phyloP scores from a whole-genome alignment of 177 flowering plant genomes.

The Vitis hybrid region DNA sequence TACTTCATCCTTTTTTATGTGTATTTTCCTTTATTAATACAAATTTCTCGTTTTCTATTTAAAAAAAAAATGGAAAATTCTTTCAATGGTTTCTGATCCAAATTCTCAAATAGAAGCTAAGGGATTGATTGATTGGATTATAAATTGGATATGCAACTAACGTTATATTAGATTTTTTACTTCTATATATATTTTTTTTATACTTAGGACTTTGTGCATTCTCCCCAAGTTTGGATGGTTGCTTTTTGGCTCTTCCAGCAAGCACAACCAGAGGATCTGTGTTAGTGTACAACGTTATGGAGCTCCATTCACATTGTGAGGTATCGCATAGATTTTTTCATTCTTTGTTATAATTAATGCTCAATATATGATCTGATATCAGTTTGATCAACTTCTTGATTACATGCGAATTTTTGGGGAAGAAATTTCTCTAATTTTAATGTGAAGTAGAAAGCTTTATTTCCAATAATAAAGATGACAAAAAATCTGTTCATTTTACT shows the following conservation, averaged over 20 bases:
- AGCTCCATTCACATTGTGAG: constrained; percentile 84
- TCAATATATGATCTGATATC: neutral
- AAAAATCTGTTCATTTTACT: neutral
- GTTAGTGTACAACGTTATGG: constrained; percentile 83
- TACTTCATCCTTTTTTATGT: too few relatives aligned
- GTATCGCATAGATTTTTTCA: constrained; percentile 27
- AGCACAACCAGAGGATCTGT: constrained; percentile 75
- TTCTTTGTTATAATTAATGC: neutral
- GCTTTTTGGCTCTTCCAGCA: constrained; percentile 93
- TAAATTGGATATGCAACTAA: neutral
- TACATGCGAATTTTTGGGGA: neutral
- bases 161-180: neutral
- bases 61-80: too few relatives aligned
- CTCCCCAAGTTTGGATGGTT: constrained; percentile 72
- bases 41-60: too few relatives aligned
- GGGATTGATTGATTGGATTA: neutral
- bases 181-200: neutral
- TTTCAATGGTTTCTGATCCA: neutral
- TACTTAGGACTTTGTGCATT: constrained; percentile 83
- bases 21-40: too few relatives aligned
- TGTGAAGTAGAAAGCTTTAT: neutral
- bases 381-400: neutral
- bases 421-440: neutral
- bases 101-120: neutral
- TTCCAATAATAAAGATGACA: neutral